Evolutionary conservation across 140 eudicot species (phyloP).

Genomic region (Stevia rebaudiana): DNA sequence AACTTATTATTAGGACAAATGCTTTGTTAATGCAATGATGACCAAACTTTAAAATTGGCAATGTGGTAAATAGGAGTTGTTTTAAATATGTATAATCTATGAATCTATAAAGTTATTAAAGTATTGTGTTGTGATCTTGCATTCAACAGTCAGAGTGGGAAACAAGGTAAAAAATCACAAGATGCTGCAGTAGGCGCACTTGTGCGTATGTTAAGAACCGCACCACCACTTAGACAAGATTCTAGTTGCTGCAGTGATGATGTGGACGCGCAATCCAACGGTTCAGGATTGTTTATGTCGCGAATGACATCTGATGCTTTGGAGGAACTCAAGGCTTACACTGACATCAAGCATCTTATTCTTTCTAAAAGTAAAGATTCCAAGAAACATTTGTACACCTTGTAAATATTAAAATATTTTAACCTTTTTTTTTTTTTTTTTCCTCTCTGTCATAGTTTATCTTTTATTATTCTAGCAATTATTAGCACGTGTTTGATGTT

Average conservation of each 20-base stretch:
- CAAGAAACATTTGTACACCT: conserved; percentile 16
- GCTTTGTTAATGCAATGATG: not conserved
- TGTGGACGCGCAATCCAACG: conserved; percentile 36
- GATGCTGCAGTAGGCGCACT: conserved; percentile 94
- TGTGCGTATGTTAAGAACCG: conserved; percentile 86
- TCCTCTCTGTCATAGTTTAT: not conserved
- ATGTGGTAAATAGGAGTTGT: not conserved
- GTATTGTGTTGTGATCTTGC: not conserved
- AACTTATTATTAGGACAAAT: conserved; percentile 9
- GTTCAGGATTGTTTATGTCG: conserved; percentile 42
- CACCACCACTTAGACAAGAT: conserved; percentile 87
- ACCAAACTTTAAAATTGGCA: not conserved
- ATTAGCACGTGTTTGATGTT: not conserved
- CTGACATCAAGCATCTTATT: conserved; percentile 62
- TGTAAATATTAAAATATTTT: not conserved
- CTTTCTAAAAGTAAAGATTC: conserved; percentile 61
- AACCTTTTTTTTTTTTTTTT: no score
- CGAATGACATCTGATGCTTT: conserved; percentile 83
- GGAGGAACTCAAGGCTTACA: conserved; percentile 85
- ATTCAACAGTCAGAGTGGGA: conserved; percentile 47
- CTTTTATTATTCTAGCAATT: not conserved
- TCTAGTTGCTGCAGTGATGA: conserved; percentile 50
- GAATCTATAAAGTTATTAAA: conserved; percentile 18
- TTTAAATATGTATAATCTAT: not conserved
- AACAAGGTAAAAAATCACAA: conserved; percentile 55